Base-by-base conservation (phyloP, 306 rosid genomes). In the Cucurbita moschata region DNA sequence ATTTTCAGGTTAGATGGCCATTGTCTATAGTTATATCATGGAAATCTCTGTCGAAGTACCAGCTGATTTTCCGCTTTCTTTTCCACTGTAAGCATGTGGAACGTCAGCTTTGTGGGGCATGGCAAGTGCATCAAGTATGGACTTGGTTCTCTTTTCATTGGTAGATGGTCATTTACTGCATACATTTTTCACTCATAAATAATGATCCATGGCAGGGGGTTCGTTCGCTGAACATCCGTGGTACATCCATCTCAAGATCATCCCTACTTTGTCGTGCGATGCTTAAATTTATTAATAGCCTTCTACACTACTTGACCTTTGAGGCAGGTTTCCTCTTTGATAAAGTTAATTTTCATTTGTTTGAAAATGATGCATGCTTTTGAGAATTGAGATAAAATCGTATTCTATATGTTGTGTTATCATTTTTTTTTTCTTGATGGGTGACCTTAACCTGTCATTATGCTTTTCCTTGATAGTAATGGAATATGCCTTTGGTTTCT, bases 121-220 rank as follows among this genome's bases (percentile, higher is more conserved):
- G 98, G 98, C 98, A 94, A 89, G 81, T 87, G 56, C 97, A 93
- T 86, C 98, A 93, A 81, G 98, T 94, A 87, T 76, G 88, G 12
- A 40, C 73, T 71, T 3, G 23, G 50, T n/a, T 40, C 70, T 69
- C 56, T 77, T 70, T 11, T 47, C 40, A 1, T 52, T 74, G 57
- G 65, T 71, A 35, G 53, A 72, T 75, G 19, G 42, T 65, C 54
- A 61, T 43, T 59, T 65, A 72, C 14, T 68, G 68, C 73, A 39
- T 56, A 15, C 73, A 51, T 39, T 61, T 62, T 58, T 82, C 47
- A 51, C 80, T 69, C 64, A 73, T 72, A 66, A 57, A 57, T 82
- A 71, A 65, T 63, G 26, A 8, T 50, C 19, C 56, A 64, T 85
- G 74, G 77, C 77, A 94, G 97, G 97, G 97, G 13, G 96, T 90